A percentile compares a stretch with the other conserved stretches of the same genome.
These are phyloP conservation scores for Gossypium longicalyx DNA, from an alignment of 345 rosid species.

Conservation along the genomic window DNA sequence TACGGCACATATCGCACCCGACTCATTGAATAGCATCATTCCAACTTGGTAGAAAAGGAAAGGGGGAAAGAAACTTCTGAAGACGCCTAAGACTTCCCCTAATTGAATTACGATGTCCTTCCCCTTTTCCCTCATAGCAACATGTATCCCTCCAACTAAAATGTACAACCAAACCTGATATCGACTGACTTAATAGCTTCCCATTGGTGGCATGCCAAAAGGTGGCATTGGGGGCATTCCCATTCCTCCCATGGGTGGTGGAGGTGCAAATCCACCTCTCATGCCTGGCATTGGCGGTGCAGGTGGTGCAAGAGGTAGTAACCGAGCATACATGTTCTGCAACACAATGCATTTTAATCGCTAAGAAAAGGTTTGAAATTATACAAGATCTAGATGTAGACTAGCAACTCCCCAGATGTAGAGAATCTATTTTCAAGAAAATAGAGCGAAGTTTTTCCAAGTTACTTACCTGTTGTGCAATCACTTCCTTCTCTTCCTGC, in stretches of 20 bases:
- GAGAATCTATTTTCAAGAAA: neutral
- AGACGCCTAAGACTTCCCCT: conserved; percentile 19
- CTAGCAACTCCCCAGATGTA: neutral
- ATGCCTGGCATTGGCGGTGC: conserved; percentile 69
- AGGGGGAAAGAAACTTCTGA: neutral
- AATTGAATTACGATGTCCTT: conserved; percentile 13
- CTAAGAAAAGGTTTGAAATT: no score
- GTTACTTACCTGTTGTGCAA: conserved; percentile 54
- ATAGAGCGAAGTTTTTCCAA: no score
- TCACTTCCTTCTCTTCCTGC: conserved; percentile 55
- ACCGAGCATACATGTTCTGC: conserved; percentile 71
- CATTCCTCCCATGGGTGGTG: conserved; percentile 51
- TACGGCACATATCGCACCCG: no score
- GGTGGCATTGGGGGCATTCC: conserved; percentile 76
- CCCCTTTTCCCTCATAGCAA: neutral
- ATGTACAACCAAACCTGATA: no score
- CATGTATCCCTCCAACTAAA: no score
- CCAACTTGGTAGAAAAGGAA: no score
- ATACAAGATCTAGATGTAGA: no score
- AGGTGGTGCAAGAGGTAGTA: conserved; percentile 68
- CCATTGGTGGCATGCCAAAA: conserved; percentile 68
- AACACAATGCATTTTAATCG: neutral
- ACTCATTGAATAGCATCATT: no score
- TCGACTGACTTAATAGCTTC: no score
- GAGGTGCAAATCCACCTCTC: conserved; percentile 38